Conservation (phyloP, 1,139 yeast species). For the Martiniozyma asiatica region DNA sequence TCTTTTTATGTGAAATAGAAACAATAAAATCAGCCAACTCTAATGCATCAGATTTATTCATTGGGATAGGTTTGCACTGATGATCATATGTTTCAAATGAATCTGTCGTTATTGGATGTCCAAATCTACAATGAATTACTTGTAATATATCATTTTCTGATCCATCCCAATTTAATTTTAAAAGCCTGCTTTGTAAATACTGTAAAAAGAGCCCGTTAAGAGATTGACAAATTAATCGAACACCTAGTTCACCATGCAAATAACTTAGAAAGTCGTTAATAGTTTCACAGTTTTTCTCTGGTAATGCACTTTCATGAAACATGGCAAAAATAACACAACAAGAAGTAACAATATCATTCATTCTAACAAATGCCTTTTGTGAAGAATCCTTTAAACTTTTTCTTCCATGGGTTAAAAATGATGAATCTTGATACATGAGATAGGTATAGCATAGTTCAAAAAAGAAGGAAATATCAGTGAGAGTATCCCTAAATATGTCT, state of each 20-base stretch:
- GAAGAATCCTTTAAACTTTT: constrained; percentile 20
- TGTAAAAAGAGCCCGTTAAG: constrained; percentile 52
- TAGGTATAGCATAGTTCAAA: constrained; percentile 32
- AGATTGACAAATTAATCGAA: constrained; percentile 54
- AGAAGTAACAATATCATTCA: constrained; percentile 42
- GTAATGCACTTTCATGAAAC: constrained; percentile 15
- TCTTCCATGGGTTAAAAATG: constrained; percentile 22
- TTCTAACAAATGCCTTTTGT: constrained; percentile 25
- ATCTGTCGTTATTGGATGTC: constrained; percentile 48
- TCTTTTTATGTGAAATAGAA: constrained; percentile 43
- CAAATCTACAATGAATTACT: constrained; percentile 67
- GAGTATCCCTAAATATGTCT: constrained; percentile 17
- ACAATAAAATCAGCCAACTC: constrained; percentile 51
- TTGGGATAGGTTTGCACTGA: constrained; percentile 32
- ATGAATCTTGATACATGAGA: constrained; percentile 38
- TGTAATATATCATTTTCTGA: constrained; percentile 60
- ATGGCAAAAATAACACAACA: constrained; percentile 29
- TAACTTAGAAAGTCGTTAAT: constrained; percentile 38
- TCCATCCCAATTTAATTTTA: constrained; percentile 30
- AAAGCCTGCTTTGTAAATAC: constrained; percentile 44
- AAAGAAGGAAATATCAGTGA: constrained; percentile 20
- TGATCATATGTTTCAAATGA: constrained; percentile 58
- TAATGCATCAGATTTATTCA: constrained; percentile 40
- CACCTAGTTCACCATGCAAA: constrained; percentile 67
- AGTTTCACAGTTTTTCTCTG: constrained; percentile 13